These are phyloP conservation scores for Cucurbita maxima DNA, from an alignment of 306 rosid genomes.

Conservation along the genomic window DNA sequence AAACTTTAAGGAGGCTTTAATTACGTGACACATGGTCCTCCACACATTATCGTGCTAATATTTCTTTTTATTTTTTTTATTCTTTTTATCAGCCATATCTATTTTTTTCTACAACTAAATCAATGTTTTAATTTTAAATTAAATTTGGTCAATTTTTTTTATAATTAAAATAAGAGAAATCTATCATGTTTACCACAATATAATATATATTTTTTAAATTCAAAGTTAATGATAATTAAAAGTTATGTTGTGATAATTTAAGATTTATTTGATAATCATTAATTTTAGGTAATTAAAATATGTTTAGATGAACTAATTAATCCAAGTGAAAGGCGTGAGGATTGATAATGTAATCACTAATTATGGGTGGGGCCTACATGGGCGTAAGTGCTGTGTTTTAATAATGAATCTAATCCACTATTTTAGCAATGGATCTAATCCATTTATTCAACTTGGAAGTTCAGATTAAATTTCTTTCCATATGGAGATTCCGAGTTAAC, in stretches of 20 bases:
- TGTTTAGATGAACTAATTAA: no score
- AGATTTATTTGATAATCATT: no score
- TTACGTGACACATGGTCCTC: constrained; percentile 3
- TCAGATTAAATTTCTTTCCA: not conserved
- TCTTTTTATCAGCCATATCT: not conserved
- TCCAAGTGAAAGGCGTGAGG: no score
- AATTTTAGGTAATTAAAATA: not conserved
- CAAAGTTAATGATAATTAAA: not conserved
- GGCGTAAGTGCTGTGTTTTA: not conserved
- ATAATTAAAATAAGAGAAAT: not conserved
- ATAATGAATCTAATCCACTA: not conserved
- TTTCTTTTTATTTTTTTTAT: not conserved
- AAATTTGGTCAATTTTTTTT: not conserved
- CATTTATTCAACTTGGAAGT: not conserved
- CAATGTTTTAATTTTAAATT: not conserved
- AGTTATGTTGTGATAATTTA: not conserved
- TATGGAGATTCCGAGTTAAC: not conserved
- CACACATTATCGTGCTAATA: not conserved
- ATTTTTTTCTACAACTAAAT: not conserved
- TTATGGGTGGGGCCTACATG: not conserved
- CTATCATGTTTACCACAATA: not conserved
- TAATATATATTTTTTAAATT: not conserved
- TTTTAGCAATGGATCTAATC: not conserved
- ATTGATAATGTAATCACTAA: not conserved
- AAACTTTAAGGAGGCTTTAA: constrained; percentile 2